These are phyloP conservation scores for Macadamia integrifolia DNA, from an alignment of 164 flowering plant genomes.

Conservation along the genomic window DNA sequence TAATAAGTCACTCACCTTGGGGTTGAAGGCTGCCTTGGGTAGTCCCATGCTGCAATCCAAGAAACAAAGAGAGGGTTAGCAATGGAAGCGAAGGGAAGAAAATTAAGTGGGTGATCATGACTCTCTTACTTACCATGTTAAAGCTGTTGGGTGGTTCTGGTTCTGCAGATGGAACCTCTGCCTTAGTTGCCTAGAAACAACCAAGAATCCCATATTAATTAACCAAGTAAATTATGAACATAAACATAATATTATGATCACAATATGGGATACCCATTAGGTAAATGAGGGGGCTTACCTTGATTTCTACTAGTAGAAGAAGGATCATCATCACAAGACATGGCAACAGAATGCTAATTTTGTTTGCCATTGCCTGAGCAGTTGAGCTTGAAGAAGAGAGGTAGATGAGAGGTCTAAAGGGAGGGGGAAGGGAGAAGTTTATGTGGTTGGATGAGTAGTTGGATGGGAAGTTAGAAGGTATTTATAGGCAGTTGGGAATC, in stretches of 20 bases:
- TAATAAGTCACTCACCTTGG: constrained; percentile 13
- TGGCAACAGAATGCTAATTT: background rate
- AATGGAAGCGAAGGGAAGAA: background rate
- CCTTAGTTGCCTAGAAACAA: background rate
- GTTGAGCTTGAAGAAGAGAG: background rate
- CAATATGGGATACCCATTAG: too few relatives aligned
- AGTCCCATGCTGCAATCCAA: constrained; percentile 20
- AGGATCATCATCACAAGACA: background rate
- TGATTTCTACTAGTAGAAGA: background rate
- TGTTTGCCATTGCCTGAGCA: background rate
- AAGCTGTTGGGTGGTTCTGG: background rate
- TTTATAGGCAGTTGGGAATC: background rate
- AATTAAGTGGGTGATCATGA: background rate
- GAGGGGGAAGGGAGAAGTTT: background rate
- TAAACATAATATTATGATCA: background rate
- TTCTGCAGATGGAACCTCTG: background rate
- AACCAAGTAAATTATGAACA: background rate
- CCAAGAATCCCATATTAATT: background rate
- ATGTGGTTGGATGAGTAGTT: background rate
- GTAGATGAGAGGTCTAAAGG: background rate
- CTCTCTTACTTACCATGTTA: background rate
- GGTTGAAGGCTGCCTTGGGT: constrained; percentile 27
- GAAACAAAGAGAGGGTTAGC: background rate
- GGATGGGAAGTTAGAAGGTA: background rate
- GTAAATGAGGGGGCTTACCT: background rate